Evolutionary conservation across 495 filamentous ascomycete genomes (phyloP).

Genomic region (Penicillium simplicissimum): DNA sequence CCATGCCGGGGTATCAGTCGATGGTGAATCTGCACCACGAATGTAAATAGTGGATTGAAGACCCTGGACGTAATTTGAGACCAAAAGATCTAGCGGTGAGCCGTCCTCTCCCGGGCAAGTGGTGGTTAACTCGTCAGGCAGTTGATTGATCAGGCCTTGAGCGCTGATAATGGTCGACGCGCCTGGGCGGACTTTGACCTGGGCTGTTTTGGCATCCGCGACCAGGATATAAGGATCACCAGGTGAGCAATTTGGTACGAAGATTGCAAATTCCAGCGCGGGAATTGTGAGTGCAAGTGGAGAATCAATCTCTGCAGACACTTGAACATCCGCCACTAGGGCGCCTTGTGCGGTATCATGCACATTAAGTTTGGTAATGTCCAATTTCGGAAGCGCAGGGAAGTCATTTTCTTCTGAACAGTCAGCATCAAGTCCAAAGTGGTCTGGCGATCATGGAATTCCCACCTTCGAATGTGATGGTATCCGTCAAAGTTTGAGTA

Average conservation of each 20-base stretch:
- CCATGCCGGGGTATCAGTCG: constrained; percentile 71
- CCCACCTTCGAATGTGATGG: constrained; percentile 76
- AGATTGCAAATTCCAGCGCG: constrained; percentile 75
- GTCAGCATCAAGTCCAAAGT: constrained; percentile 17
- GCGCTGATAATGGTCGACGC: constrained; percentile 66
- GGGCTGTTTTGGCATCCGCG: constrained; percentile 69
- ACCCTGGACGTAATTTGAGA: constrained; percentile 80
- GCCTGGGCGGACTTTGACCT: constrained; percentile 64
- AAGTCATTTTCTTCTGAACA: constrained; percentile 55
- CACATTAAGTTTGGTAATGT: constrained; percentile 74
- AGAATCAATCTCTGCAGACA: constrained; percentile 69
- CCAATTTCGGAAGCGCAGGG: constrained; percentile 74
- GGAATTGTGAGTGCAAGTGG: constrained; percentile 74
- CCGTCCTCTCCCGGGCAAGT: constrained; percentile 70
- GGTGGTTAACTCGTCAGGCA: constrained; percentile 69
- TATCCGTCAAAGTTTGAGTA: constrained; percentile 67
- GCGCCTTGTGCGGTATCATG: constrained; percentile 64
- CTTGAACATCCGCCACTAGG: constrained; percentile 74
- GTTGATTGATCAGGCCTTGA: constrained; percentile 62
- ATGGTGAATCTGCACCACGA: constrained; percentile 69
- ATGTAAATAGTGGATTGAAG: constrained; percentile 76
- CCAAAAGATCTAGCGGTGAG: constrained; percentile 83
- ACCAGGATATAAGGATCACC: constrained; percentile 66
- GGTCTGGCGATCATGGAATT: constrained; percentile 20
- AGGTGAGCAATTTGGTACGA: constrained; percentile 73